Conservation (phyloP, 192 early-diverging fungal genomes). For the Obelidium mucronatum region DNA sequence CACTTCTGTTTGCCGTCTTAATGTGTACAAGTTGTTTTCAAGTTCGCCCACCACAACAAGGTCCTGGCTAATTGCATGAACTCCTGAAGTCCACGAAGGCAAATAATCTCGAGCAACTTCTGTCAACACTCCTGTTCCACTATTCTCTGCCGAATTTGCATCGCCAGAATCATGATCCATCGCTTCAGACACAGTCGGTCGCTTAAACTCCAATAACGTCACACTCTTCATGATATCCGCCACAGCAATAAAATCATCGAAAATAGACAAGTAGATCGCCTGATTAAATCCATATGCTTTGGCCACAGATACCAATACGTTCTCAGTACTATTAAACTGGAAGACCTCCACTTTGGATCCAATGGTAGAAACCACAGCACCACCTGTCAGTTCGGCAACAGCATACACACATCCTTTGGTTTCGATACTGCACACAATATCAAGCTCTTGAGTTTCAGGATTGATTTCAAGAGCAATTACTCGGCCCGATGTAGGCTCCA, state of each 20-base stretch:
- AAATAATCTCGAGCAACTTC: conserved; percentile 68
- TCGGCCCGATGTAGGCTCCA: conserved; percentile 73
- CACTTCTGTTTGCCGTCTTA: conserved; percentile 59
- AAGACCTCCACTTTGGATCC: conserved; percentile 2
- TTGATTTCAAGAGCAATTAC: conserved; percentile 71
- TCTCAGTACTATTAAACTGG: not conserved
- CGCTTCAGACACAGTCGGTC: conserved; percentile 16
- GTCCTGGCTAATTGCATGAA: conserved; percentile 57
- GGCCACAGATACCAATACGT: too few relatives aligned
- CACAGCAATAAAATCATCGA: conserved; percentile 75
- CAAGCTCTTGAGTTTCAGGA: not conserved
- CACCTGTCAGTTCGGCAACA: conserved; percentile 71
- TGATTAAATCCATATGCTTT: conserved; percentile 70
- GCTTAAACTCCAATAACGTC: conserved; percentile 63
- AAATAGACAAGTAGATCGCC: conserved; percentile 61
- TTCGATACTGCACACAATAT: conserved; percentile 26
- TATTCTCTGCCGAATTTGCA: not conserved
- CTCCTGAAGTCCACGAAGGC: conserved; percentile 68
- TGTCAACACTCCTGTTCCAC: conserved; percentile 44
- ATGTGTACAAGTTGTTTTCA: conserved; percentile 64
- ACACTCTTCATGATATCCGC: conserved; percentile 88
- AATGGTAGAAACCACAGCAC: conserved; percentile 57
- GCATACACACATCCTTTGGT: conserved; percentile 73
- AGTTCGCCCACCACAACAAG: conserved; percentile 69
- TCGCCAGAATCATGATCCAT: not conserved